Evolutionary conservation across 1,139 yeast genomes (phyloP), one percentile per base, ranked within the genome.

Genomic region (Keqinozyma sinolaborantium): DNA sequence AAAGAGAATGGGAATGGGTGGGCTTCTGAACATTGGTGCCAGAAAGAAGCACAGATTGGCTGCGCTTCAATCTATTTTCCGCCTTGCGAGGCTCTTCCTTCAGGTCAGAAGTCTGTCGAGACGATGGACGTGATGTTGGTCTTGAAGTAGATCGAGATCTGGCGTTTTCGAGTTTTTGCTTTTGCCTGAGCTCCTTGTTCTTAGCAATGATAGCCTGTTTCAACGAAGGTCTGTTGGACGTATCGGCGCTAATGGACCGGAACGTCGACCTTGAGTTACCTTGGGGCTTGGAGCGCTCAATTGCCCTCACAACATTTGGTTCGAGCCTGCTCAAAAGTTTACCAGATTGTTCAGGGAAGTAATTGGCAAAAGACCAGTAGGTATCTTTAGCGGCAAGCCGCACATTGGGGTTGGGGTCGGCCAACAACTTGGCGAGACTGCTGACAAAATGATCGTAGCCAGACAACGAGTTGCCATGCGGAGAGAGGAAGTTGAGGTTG

Each of bases 321-420:
- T 69, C 74, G 23, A 68, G 43, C 29, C 41, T 53, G 24, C 77
- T 76, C 7, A 84, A 55, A 1, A 87, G 71, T 34, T 64, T 69
- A 31, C 70, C 73, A 0, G 78, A 72, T 24, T 73, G 74, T 1
- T 61, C 39, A 58, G 84, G 53, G 67, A 58, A 60, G 24, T 56
- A 47, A 5, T 66, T 65, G 43, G 71, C 69, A 39, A 77, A 73
- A 14, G 75, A 65, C 96, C 96, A 88, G 48, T 74, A 90, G 0
- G 88, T 70, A 7, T 66, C 64, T 49, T 95, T 73, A 60, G 84
- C 85, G 0, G 77, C 66, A 45, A 79, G 95, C 39, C 97, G 70
- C 0, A 86, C 97, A 0, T 71, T 64, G 0, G 94, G 88, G 38
- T 84, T 83, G 0, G 95, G 86, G 56, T 92, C 97, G 1, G 76